phyloP scores from a whole-genome alignment of 2,329 filamentous ascomycete species.

The Xylariaceae sp. region DNA sequence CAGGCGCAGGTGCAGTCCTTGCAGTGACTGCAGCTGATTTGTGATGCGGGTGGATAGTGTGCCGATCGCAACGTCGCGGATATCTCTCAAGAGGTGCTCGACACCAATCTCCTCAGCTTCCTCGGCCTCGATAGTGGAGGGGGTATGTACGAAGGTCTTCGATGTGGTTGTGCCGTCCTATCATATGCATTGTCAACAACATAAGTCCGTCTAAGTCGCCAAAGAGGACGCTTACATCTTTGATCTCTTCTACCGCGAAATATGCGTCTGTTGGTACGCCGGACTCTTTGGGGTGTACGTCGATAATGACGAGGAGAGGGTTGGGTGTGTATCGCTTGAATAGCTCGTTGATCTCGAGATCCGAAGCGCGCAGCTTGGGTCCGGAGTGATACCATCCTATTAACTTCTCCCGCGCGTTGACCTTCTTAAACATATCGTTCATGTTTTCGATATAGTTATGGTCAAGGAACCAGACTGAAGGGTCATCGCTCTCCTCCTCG shows the following conservation, averaged over 20 bases:
- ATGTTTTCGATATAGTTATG: slow-evolving; percentile 99
- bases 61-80: slow-evolving; percentile 94
- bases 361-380: slow-evolving; percentile 91
- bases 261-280: slow-evolving; percentile 98
- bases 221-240: slow-evolving; percentile 64
- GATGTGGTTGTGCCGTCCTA: slow-evolving; percentile 95
- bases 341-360: slow-evolving; percentile 98
- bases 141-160: slow-evolving; percentile 97
- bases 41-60: slow-evolving; percentile 95
- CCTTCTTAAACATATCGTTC: slow-evolving; percentile 99
- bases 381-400: slow-evolving; percentile 99
- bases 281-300: slow-evolving; percentile 96
- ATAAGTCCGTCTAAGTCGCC: not conserved
- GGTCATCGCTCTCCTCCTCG: slow-evolving; percentile 97
- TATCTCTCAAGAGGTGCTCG: slow-evolving; percentile 94
- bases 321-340: slow-evolving; percentile 99
- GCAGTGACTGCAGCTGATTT: slow-evolving; percentile 93
- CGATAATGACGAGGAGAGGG: slow-evolving; percentile 92
- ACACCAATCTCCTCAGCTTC: slow-evolving; percentile 99
- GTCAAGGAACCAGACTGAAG: slow-evolving; percentile 97
- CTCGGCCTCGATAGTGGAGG: slow-evolving; percentile 96
- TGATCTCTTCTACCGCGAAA: slow-evolving; percentile 98
- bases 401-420: slow-evolving; percentile 97
- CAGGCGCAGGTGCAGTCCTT: slow-evolving; percentile 89
- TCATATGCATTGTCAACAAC: slow-evolving; percentile 13